Conservation (phyloP, 495 filamentous ascomycete genomes). For the Tetracladium setigerum region DNA sequence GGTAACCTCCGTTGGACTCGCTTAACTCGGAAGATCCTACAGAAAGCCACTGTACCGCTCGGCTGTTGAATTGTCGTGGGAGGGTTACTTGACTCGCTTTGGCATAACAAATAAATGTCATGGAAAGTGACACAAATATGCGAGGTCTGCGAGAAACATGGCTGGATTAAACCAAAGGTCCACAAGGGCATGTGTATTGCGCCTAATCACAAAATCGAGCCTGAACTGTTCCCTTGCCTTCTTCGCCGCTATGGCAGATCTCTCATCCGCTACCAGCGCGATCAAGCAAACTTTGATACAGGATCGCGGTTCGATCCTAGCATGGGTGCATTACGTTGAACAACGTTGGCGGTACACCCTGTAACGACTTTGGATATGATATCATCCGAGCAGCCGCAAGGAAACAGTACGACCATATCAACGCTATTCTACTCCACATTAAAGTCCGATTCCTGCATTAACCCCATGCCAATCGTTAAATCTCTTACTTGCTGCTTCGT, state of each 20-base stretch:
- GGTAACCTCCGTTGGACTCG: too few species aligned
- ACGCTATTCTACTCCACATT: slow-evolving; percentile 10
- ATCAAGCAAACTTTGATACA: slow-evolving; percentile 39
- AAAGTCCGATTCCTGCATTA: too few species aligned
- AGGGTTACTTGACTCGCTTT: slow-evolving; percentile 38
- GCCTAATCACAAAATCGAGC: slow-evolving; percentile 44
- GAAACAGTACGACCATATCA: slow-evolving; percentile 19
- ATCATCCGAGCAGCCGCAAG: slow-evolving; percentile 19
- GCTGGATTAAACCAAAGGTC: slow-evolving; percentile 54
- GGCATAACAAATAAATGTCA: slow-evolving; percentile 43
- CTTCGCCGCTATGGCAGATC: slow-evolving; percentile 44
- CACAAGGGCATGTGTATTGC: slow-evolving; percentile 63
- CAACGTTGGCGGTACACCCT: slow-evolving; percentile 41
- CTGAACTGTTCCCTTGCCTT: slow-evolving; percentile 43
- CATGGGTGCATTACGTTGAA: too few species aligned
- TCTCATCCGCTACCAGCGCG: slow-evolving; percentile 31
- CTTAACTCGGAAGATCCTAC: too few species aligned
- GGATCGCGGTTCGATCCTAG: slow-evolving; percentile 57
- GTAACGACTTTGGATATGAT: too few species aligned
- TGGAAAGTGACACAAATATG: slow-evolving; percentile 45
- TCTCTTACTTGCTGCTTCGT: too few species aligned
- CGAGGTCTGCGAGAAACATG: slow-evolving; percentile 39
- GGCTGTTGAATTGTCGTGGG: slow-evolving; percentile 36
- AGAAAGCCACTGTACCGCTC: too few species aligned
- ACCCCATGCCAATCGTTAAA: too few species aligned